Base-by-base conservation (phyloP, 768 basidiomycete genomes). In the Pleurotus giganteus region DNA sequence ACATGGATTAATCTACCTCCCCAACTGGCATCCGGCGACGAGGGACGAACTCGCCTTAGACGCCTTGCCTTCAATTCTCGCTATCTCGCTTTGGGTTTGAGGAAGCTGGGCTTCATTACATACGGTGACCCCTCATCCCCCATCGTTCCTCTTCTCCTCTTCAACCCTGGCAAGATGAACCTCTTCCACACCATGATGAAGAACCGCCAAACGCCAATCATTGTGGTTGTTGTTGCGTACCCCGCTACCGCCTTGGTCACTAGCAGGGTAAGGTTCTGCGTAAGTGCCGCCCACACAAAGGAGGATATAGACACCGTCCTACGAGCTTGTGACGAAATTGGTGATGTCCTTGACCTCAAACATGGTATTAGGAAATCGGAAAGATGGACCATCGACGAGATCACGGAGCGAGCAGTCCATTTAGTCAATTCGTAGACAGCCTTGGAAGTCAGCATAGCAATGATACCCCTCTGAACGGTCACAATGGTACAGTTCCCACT, bases 261-360 rank as follows among this genome's bases (percentile, higher is more conserved):
- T 8, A 82, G 85, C 41, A 83, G 97, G 26, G 92, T 94, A 51
- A 79, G 97, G 63, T 97, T 98, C 79, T 98, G 97, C 66, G 79
- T 98, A 13, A 93, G 90, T 55, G 90, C 96, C 9, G 77, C 94
- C 45, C 97, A 99, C 77, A 98, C 95, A 54, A 99, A 99, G 75
- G 89, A 94, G 61, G 97, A 99, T 65, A 84, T 98, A 55, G 97
- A 99, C 72, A 73, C 74, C 11, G 73, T 98, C 26, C 76, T 99
- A 45, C 73, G 80, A 39, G 95, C 96, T 6, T 92, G 88, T 63
- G 93, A 97, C 69, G 95, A 97, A 70, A 76, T 98, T 57, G 97
- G 97, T 24, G 88, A 90, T 63, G 66, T 91, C 24, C 73, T 99
- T 59, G 94, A 96, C 71, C 73, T 98, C 71, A 98, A 97, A 74